Conservation (phyloP, 139 green algal genomes). For the Chlorella sp. region DNA sequence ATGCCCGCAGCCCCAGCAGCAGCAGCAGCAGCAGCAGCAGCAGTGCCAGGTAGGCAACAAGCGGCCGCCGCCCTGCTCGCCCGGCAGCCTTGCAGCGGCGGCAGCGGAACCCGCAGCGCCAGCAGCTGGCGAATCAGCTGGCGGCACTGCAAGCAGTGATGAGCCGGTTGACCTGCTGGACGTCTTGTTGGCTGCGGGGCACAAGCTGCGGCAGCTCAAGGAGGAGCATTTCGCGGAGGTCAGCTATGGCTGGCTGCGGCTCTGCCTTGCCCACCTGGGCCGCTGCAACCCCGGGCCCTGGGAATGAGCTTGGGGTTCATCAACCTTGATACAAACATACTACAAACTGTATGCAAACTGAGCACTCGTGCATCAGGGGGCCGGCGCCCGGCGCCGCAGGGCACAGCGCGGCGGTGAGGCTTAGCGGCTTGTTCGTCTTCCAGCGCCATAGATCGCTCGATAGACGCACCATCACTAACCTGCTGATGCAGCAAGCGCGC, state of each 20-base stretch:
- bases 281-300: constrained; percentile 25
- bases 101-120: background rate
- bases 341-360: no score
- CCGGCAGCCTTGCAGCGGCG: constrained; percentile 5
- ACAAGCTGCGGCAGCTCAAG: constrained; percentile 34
- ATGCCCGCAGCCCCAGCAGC: background rate
- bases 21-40: constrained; percentile 18
- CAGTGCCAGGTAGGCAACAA: background rate
- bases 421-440: no score
- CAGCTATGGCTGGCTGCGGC: constrained; percentile 40
- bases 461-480: no score
- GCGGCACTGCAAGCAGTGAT: background rate
- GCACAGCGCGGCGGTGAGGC: no score
- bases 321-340: no score
- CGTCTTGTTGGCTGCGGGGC: background rate
- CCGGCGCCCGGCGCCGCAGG: no score
- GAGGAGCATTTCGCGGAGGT: constrained; percentile 28
- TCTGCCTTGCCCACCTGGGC: constrained; percentile 45
- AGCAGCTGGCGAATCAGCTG: background rate
- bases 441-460: no score
- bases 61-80: background rate
- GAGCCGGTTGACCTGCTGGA: constrained; percentile 16
- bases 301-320: background rate
- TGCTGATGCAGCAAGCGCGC: no score
- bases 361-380: no score